Evolutionary conservation across 257 asterid species (phyloP).

Genomic region (Penstemon davidsonii): DNA sequence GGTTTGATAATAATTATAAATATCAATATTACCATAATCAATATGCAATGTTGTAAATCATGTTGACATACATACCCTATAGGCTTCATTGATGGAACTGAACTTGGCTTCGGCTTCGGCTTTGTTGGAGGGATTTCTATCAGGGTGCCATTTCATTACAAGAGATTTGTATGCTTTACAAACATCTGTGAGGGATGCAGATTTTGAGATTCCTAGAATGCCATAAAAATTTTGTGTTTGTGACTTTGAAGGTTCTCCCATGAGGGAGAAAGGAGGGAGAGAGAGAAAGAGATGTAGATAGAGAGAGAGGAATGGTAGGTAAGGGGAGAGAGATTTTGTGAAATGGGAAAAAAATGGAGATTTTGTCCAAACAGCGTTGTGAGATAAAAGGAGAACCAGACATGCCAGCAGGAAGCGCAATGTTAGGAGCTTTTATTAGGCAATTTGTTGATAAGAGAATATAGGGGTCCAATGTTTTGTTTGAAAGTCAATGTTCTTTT

Average conservation of each 20-base stretch:
- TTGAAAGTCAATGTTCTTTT: no score
- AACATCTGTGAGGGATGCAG: conserved; percentile 68
- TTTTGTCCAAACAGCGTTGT: conserved; percentile 34
- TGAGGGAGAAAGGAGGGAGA: conserved; percentile 28
- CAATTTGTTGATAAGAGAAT: no score
- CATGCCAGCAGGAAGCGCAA: conserved; percentile 27
- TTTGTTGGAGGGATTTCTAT: conserved; percentile 53
- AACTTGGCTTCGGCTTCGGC: conserved; percentile 63
- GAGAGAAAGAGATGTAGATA: conserved; percentile 3
- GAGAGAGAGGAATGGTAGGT: conserved; percentile 5
- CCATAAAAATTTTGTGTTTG: conserved; percentile 42
- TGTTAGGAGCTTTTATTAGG: conserved; percentile 31
- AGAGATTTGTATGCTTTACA: conserved; percentile 63
- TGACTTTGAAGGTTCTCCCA: conserved; percentile 56
- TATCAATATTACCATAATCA: background rate
- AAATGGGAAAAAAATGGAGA: conserved; percentile 23
- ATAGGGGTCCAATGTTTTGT: no score
- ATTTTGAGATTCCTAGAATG: conserved; percentile 59
- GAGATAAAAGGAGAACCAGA: conserved; percentile 28
- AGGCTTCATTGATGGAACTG: conserved; percentile 74
- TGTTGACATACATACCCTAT: conserved; percentile 43
- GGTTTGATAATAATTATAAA: background rate
- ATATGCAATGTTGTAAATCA: background rate
- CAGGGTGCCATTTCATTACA: conserved; percentile 76
- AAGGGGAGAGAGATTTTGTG: conserved; percentile 11